A percentile compares a stretch with the other conserved stretches of the same genome.
Conservation (phyloP, 2,329 filamentous ascomycete genomes). For the Botrytis cinerea region DNA sequence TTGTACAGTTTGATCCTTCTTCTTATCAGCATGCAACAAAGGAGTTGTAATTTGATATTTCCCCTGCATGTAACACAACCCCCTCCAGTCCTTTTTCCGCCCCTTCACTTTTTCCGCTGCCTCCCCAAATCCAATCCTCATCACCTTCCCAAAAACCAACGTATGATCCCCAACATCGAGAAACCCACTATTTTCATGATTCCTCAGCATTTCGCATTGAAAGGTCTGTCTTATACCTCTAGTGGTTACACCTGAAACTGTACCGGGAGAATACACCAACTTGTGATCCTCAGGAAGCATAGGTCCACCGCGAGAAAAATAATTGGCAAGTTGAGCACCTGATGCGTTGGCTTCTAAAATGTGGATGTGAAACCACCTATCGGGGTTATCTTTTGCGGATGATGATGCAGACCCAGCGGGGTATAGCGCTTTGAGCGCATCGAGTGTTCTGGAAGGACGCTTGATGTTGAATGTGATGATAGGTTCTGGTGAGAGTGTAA, state of each 20-base stretch:
- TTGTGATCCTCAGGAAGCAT: background rate
- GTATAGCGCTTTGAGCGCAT: conserved; percentile 30
- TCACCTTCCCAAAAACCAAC: conserved; percentile 36
- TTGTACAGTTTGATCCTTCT: background rate
- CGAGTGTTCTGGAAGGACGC: conserved; percentile 37
- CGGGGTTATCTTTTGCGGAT: background rate
- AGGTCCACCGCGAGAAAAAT: conserved; percentile 34
- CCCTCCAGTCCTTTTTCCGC: background rate
- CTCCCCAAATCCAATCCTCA: conserved; percentile 26
- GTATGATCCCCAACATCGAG: conserved; percentile 38
- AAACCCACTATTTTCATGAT: conserved; percentile 17
- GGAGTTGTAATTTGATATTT: background rate
- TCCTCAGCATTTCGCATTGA: conserved; percentile 30
- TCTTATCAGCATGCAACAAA: background rate
- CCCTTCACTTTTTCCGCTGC: too few species aligned
- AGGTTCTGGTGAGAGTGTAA: conserved; percentile 38
- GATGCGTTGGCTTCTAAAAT: conserved; percentile 21
- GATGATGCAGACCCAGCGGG: conserved; percentile 24
- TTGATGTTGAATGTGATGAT: conserved; percentile 42
- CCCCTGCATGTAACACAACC: conserved; percentile 10
- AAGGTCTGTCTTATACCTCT: conserved; percentile 28
- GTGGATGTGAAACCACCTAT: conserved; percentile 14
- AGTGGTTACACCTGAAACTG: background rate
- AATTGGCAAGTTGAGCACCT: conserved; percentile 34
- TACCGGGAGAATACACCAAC: background rate